Evolutionary conservation across 2,329 filamentous ascomycete species (phyloP).

Genomic region (Aspergillus terreus): DNA sequence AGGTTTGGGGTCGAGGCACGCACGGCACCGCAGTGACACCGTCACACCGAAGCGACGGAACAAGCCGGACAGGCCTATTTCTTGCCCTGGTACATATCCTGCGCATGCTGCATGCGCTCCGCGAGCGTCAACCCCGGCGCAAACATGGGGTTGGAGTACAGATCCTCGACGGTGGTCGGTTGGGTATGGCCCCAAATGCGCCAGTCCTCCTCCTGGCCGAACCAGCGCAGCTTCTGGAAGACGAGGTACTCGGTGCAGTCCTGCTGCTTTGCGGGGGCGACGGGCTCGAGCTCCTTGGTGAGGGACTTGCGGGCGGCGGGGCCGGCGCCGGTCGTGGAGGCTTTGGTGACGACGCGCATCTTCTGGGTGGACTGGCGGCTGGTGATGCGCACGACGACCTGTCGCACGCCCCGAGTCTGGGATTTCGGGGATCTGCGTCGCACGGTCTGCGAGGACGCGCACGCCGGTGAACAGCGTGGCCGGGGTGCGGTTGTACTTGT

Average conservation of each 20-base stretch:
- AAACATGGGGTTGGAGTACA: constrained; percentile 34
- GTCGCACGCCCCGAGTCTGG: constrained; percentile 37
- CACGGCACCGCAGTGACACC: too few species aligned
- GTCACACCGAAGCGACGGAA: neutral
- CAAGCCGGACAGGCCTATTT: constrained; percentile 8
- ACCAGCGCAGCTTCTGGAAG: constrained; percentile 44
- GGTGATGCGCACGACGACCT: constrained; percentile 37
- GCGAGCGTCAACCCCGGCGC: constrained; percentile 28
- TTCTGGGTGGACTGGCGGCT: constrained; percentile 36
- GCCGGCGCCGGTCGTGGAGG: constrained; percentile 1
- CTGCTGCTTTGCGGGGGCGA: constrained; percentile 33
- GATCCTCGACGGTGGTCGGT: constrained; percentile 39
- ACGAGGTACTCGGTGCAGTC: constrained; percentile 50
- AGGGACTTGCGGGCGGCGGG: neutral
- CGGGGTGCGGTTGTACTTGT: constrained; percentile 35
- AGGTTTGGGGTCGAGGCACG: too few species aligned
- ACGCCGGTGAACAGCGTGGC: constrained; percentile 35
- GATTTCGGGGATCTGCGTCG: constrained; percentile 37
- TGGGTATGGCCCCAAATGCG: constrained; percentile 48
- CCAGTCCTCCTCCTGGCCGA: constrained; percentile 44
- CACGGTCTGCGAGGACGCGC: constrained; percentile 40
- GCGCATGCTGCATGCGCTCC: constrained; percentile 34
- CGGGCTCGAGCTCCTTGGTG: neutral
- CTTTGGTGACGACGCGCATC: constrained; percentile 3
- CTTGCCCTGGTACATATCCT: constrained; percentile 16